Evolutionary conservation across 106 monocot genomes (phyloP).

Genomic region (Dendrobium catenatum): DNA sequence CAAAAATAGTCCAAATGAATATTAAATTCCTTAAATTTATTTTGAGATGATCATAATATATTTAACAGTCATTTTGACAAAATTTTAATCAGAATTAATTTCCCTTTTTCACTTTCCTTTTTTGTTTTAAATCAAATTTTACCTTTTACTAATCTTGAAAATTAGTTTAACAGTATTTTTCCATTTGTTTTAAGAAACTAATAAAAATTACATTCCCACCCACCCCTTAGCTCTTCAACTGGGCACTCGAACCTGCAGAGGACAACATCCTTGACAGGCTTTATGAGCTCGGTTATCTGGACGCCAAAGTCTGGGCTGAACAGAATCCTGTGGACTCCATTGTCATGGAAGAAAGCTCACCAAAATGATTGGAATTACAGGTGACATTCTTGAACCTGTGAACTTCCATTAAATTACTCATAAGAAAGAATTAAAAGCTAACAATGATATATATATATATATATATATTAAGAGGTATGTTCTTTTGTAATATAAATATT

Average conservation of each 20-base stretch:
- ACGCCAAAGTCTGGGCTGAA: constrained; percentile 76
- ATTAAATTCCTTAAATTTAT: background rate
- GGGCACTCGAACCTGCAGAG: constrained; percentile 95
- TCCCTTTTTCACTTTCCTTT: too few species aligned
- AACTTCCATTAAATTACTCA: background rate
- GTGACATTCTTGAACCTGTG: background rate
- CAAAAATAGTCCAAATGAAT: too few species aligned
- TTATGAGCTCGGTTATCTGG: constrained; percentile 78
- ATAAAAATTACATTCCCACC: background rate
- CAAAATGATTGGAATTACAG: background rate
- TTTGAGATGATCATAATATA: too few species aligned
- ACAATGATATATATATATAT: background rate
- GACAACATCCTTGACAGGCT: constrained; percentile 78
- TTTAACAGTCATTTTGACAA: too few species aligned
- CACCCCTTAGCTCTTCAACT: constrained; percentile 61
- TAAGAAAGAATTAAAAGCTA: background rate
- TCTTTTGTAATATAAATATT: too few species aligned
- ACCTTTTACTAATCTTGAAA: too few species aligned
- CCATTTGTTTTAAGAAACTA: background rate
- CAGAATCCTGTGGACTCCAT: constrained; percentile 50
- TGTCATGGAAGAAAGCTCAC: constrained; percentile 19
- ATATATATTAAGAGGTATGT: too few species aligned
- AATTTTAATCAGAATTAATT: too few species aligned
- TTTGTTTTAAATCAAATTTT: too few species aligned
- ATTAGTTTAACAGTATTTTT: background rate